Evolutionary conservation across 257 asterid species (phyloP).

Genomic region (Nicotiana otophora): DNA sequence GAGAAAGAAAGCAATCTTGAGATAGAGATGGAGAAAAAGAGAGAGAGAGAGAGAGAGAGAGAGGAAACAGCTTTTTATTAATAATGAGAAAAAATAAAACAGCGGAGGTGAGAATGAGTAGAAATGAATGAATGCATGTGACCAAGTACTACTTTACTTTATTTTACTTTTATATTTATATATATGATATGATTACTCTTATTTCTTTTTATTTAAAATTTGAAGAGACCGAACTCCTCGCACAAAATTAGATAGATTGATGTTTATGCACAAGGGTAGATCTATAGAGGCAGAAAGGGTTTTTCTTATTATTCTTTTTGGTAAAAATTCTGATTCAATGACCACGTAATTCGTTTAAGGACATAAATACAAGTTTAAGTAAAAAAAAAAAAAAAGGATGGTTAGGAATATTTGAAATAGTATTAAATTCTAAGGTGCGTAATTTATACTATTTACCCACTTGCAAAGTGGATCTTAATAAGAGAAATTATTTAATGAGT

Average conservation of each 20-base stretch:
- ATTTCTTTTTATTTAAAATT: no score
- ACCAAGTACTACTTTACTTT: neutral
- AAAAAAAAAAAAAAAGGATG: conserved; percentile 13
- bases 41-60: conserved; percentile 18
- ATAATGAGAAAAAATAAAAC: neutral
- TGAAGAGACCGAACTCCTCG: no score
- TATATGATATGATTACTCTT: no score
- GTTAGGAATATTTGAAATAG: conserved; percentile 31
- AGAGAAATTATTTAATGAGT: neutral
- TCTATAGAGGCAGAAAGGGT: no score
- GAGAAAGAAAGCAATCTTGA: neutral
- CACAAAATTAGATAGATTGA: no score
- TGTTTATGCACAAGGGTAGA: no score
- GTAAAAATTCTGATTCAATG: no score
- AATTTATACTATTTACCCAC: neutral
- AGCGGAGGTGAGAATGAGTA: neutral
- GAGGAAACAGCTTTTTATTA: conserved; percentile 17
- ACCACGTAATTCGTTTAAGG: no score
- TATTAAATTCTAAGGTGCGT: conserved; percentile 22
- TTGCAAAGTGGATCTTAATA: conserved; percentile 5
- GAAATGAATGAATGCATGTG: conserved; percentile 15
- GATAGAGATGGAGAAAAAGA: conserved; percentile 22
- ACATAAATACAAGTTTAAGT: neutral
- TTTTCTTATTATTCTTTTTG: no score
- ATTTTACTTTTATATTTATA: no score